Evolutionary conservation across 148 eudicot species (phyloP).

Genomic region (Agrostemma githago): DNA sequence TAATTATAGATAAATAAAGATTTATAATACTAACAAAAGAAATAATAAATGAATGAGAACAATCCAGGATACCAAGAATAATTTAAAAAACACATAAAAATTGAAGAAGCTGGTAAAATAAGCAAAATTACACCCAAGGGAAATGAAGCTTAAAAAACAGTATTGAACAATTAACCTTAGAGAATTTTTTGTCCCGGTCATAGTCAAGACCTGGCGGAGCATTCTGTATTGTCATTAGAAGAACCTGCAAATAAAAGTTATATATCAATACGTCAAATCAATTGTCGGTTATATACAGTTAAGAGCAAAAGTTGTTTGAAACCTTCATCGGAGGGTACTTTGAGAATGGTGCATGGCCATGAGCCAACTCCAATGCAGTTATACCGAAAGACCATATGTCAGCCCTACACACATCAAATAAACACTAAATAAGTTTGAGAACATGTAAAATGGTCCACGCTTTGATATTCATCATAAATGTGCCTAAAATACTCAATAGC

Average conservation of each 20-base stretch:
- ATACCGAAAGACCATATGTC: slow-evolving; percentile 99
- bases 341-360: slow-evolving; percentile 99
- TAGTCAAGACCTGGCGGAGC: slow-evolving; percentile 99
- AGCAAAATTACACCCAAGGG: background rate
- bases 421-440: background rate
- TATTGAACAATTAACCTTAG: slow-evolving; percentile 56
- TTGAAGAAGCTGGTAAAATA: too few relatives aligned
- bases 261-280: background rate
- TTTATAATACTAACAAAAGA: too few relatives aligned
- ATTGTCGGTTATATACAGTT: background rate
- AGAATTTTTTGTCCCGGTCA: slow-evolving; percentile 94
- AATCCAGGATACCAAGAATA: background rate
- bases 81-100: too few relatives aligned
- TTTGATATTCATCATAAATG: background rate
- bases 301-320: background rate
- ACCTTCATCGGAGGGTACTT: slow-evolving; percentile 99
- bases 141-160: background rate
- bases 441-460: background rate
- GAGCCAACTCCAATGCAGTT: slow-evolving; percentile 97
- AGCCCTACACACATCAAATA: slow-evolving; percentile 48
- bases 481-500: background rate
- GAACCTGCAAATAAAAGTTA: slow-evolving; percentile 45
- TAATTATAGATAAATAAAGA: too few relatives aligned
- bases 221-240: slow-evolving; percentile 92
- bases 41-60: background rate